Evolutionary conservation across 2,329 filamentous ascomycete species (phyloP), one percentile per base, ranked within the genome.

Genomic region (Calonectria henricotiae): DNA sequence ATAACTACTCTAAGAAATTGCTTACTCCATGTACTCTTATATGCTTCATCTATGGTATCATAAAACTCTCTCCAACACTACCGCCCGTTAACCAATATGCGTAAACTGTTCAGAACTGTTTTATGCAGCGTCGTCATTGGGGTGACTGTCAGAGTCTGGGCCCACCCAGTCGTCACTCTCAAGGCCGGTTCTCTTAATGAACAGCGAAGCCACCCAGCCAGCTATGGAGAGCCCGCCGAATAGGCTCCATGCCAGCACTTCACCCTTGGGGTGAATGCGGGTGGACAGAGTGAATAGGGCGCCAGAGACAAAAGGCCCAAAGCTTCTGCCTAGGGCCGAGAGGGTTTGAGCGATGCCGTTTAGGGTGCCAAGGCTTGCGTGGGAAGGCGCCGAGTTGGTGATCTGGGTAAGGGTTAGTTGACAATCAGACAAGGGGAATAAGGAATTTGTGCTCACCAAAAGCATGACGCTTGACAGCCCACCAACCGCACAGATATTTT

Each of bases 321-420:
- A 89, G 49, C 95, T 95, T 70, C 96, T 91, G 9, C 96, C 96
- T 0, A 94, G 94, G 0, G 96, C 96, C 0, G 94, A 97, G 0
- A 99, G 89, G 0, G 95, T 98, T 82, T 99, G 96, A 0, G 96
- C 96, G 37, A 98, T 89, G 11, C 96, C 96, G 78, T 99, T 98
- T 30, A 99, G 87, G 0, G 94, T 95, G 3, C 96, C 96, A 0
- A 99, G 88, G 0, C 94, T 95, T 5, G 93, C 91, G 80, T 96
- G 90, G 8, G 95, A 94, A 0, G 95, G 94, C 0, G 95, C 94
- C 1, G 94, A 97, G 77, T 99, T 99, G 43, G 95, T 98, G 74
- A 99, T 95, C 93, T 96, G 23, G 44, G 1, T 4, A 51, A 23
- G 25, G 27, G 15, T 13, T 2, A 3, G 61, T 76, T 43, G 75